Conservation (phyloP, 768 basidiomycete genomes). For the Hypholoma fasciculare region DNA sequence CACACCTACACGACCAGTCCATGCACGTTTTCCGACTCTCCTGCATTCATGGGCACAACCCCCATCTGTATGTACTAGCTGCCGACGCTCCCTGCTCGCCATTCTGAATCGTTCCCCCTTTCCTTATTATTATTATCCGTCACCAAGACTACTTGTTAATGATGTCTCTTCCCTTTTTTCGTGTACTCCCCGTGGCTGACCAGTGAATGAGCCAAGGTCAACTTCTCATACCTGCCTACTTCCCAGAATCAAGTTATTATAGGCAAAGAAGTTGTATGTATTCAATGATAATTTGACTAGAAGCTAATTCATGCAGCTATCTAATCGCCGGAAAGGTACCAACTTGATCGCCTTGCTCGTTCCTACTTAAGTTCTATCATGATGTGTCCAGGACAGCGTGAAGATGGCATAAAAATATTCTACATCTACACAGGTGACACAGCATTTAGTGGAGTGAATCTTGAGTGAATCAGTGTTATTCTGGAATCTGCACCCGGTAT, state of each 20-base stretch:
- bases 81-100: constrained; percentile 4
- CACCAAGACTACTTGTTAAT: constrained; percentile 13
- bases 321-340: too few relatives aligned
- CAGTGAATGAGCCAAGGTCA: not conserved
- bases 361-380: too few relatives aligned
- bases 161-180: not conserved
- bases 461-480: too few relatives aligned
- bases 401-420: too few relatives aligned
- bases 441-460: too few relatives aligned
- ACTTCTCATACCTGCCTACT: not conserved
- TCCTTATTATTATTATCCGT: constrained; percentile 12
- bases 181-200: not conserved
- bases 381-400: too few relatives aligned
- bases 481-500: too few relatives aligned
- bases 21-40: not conserved
- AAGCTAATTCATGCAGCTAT: too few relatives aligned
- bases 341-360: too few relatives aligned
- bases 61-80: not conserved
- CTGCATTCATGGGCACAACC: not conserved
- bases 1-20: not conserved
- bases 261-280: too few relatives aligned
- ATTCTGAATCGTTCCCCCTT: constrained; percentile 3
- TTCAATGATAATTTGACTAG: too few relatives aligned
- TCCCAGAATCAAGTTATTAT: not conserved
- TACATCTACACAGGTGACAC: too few relatives aligned